phyloP scores from a whole-genome alignment of 176 grass and related monocot species.

The Pharus latifolius region DNA sequence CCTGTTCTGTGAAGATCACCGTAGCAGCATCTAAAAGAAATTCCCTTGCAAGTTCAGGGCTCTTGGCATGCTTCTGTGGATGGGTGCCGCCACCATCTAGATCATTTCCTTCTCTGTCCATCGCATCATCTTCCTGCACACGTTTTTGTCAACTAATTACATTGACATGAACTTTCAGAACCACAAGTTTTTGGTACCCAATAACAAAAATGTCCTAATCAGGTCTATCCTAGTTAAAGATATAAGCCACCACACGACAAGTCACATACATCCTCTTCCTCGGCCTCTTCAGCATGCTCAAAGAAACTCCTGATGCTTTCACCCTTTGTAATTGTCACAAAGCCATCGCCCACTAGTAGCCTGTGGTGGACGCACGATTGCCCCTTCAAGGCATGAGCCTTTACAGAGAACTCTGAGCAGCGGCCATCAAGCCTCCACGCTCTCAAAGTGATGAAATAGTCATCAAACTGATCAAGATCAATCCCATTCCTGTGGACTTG shows the following conservation, averaged over 20 bases:
- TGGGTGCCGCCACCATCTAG: constrained; percentile 47
- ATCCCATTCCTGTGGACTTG: constrained; percentile 48
- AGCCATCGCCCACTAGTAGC: constrained; percentile 59
- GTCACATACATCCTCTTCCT: constrained; percentile 98
- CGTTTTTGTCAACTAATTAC: constrained; percentile 5
- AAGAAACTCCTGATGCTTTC: constrained; percentile 71
- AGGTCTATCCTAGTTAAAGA: not conserved
- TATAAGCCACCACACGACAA: constrained; percentile 12
- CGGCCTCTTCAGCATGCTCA: constrained; percentile 85
- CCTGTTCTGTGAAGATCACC: constrained; percentile 94
- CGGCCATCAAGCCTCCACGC: constrained; percentile 42
- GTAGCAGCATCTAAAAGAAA: constrained; percentile 90
- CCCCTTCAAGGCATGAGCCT: constrained; percentile 88
- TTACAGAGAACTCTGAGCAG: constrained; percentile 56
- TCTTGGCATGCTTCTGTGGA: constrained; percentile 90
- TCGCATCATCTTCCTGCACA: constrained; percentile 72
- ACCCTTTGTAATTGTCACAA: constrained; percentile 66
- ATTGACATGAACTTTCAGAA: constrained; percentile 4
- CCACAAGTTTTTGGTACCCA: not conserved
- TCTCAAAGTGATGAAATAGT: constrained; percentile 55
- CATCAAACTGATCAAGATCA: constrained; percentile 43
- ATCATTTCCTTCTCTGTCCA: constrained; percentile 78
- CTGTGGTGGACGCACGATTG: constrained; percentile 76
- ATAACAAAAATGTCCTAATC: not conserved
- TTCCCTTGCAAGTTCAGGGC: constrained; percentile 92